Evolutionary conservation across 2,329 filamentous ascomycete genomes (phyloP).

Genomic region (Botryosphaeria dothidea): DNA sequence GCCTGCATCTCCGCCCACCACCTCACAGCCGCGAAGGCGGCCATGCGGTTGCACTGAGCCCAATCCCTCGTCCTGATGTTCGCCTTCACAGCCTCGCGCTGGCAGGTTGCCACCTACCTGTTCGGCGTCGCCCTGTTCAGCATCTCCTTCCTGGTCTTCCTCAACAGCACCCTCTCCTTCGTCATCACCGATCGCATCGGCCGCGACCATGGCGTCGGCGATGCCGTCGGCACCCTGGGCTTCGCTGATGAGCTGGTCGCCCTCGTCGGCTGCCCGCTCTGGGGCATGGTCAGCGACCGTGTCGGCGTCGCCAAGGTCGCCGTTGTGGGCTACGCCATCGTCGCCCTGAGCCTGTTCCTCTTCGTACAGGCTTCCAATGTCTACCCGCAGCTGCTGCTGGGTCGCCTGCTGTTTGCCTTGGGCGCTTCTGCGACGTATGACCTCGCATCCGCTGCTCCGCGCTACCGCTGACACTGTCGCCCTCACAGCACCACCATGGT

Average conservation of each 20-base stretch:
- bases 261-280: constrained; percentile 75
- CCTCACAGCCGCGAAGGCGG: background rate
- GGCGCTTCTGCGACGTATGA: constrained; percentile 82
- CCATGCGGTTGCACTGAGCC: background rate
- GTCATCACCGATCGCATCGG: constrained; percentile 82
- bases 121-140: constrained; percentile 81
- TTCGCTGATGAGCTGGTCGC: constrained; percentile 84
- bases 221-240: constrained; percentile 80
- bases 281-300: constrained; percentile 77
- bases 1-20: background rate
- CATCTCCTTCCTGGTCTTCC: constrained; percentile 86
- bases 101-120: constrained; percentile 70
- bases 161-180: constrained; percentile 82
- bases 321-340: constrained; percentile 77
- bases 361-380: constrained; percentile 86
- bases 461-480: background rate
- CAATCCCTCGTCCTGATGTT: constrained; percentile 29
- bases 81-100: constrained; percentile 57
- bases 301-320: constrained; percentile 66
- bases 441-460: background rate
- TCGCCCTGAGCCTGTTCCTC: constrained; percentile 73
- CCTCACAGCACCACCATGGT: constrained; percentile 79
- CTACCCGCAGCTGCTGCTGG: constrained; percentile 84
- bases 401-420: constrained; percentile 82
- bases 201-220: constrained; percentile 70